phyloP scores from a whole-genome alignment of 371 early-diverging fungal genomes.

The Coemansia sp. region DNA sequence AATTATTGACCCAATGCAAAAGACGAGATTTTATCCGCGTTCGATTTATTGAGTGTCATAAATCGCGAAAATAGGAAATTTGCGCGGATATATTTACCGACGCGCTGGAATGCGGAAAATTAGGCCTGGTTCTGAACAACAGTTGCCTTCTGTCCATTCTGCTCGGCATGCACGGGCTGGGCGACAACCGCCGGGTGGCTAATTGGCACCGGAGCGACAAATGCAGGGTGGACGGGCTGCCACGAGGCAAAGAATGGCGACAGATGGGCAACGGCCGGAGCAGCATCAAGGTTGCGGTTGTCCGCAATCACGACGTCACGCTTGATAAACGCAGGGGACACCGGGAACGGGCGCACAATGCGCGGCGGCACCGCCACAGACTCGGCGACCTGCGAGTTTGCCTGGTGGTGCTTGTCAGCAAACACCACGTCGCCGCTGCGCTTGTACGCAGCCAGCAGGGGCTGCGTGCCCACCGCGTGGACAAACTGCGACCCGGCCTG shows the following conservation, averaged over 20 bases:
- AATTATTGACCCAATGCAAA: too few species aligned
- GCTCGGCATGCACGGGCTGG: slow-evolving; percentile 23
- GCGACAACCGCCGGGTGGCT: slow-evolving; percentile 8
- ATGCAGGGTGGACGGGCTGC: neutral
- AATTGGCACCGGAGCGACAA: neutral
- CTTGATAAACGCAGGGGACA: slow-evolving; percentile 7
- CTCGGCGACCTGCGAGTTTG: slow-evolving; percentile 12
- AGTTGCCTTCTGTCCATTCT: slow-evolving; percentile 36
- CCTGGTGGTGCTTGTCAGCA: slow-evolving; percentile 37
- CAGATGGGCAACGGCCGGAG: neutral
- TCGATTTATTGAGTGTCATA: neutral
- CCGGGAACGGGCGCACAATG: slow-evolving; percentile 8
- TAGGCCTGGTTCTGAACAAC: slow-evolving; percentile 45
- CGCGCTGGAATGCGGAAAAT: neutral
- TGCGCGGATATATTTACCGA: neutral
- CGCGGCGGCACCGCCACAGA: slow-evolving; percentile 10
- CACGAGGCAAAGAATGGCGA: slow-evolving; percentile 2
- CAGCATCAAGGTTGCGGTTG: neutral
- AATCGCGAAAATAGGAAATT: neutral
- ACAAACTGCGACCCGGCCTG: slow-evolving; percentile 13
- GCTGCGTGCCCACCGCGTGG: slow-evolving; percentile 6
- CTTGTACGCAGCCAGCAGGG: slow-evolving; percentile 7
- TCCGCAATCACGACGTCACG: slow-evolving; percentile 9
- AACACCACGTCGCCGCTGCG: slow-evolving; percentile 41
- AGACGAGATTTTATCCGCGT: neutral